Percentiles rank a stretch among this genome's conserved stretches.
Conservation (phyloP, 2,329 filamentous ascomycete species). For the Trichoderma sp. region DNA sequence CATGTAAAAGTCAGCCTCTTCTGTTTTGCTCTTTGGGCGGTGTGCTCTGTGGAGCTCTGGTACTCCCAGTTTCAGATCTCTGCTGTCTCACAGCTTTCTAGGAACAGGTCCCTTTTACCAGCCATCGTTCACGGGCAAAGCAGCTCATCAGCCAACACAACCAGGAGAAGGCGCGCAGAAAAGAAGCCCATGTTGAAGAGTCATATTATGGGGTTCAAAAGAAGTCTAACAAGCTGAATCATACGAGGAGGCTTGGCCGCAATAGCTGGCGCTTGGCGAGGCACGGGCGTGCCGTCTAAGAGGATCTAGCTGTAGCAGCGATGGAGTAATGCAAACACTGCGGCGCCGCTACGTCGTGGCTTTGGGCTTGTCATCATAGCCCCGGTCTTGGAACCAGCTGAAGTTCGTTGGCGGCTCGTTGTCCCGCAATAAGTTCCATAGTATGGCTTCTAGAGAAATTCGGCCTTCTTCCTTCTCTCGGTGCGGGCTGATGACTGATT, state of each 20-base stretch:
- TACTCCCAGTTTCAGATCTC: constrained; percentile 9
- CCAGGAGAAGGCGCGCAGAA: background rate
- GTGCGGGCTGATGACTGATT: background rate
- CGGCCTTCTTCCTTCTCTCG: background rate
- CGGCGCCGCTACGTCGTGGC: background rate
- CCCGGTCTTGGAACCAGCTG: background rate
- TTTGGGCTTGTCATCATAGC: background rate
- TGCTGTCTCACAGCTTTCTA: constrained; percentile 6
- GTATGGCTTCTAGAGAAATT: background rate
- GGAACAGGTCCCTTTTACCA: background rate
- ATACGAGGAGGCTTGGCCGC: background rate
- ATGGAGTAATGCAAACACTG: background rate
- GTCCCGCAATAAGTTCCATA: background rate
- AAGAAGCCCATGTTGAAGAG: background rate
- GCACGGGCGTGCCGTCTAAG: background rate
- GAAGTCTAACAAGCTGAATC: background rate
- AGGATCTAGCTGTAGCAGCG: background rate
- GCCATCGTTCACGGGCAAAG: background rate
- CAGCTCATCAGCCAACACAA: background rate
- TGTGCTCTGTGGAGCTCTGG: constrained; percentile 7
- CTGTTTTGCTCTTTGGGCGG: background rate
- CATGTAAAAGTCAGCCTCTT: background rate
- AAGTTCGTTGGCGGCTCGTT: background rate
- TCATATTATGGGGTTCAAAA: background rate
- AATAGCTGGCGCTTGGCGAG: constrained; percentile 21